Conservation (phyloP, 148 eudicot genomes). For the Vaccinium darrowii region DNA sequence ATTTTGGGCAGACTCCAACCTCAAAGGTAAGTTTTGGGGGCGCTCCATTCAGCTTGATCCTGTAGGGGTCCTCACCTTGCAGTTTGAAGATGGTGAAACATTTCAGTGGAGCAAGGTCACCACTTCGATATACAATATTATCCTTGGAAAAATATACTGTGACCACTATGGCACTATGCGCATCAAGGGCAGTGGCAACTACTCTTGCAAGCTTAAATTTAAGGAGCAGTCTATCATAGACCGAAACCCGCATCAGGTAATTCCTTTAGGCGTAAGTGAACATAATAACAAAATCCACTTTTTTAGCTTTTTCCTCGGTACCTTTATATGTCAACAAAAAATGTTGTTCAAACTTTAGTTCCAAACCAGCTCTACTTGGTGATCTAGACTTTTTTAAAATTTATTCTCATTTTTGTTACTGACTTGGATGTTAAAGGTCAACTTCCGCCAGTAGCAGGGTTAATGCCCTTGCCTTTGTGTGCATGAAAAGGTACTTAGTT, state of each 20-base stretch:
- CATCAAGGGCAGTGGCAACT: constrained; percentile 85
- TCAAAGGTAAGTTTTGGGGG: constrained; percentile 96
- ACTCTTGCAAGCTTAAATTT: constrained; percentile 92
- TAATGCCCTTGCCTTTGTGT: background rate
- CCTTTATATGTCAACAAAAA: background rate
- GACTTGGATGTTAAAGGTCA: background rate
- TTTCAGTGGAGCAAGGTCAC: constrained; percentile 98
- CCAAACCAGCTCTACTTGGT: background rate
- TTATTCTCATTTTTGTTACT: background rate
- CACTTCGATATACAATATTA: constrained; percentile 91
- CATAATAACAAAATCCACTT: background rate
- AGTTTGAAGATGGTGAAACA: constrained; percentile 89
- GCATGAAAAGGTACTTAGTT: background rate
- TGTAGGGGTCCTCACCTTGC: constrained; percentile 74
- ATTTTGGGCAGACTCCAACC: constrained; percentile 95
- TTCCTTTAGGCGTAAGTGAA: background rate
- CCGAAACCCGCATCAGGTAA: constrained; percentile 93
- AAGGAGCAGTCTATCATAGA: constrained; percentile 96
- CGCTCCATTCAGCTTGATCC: constrained; percentile 95
- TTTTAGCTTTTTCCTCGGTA: background rate
- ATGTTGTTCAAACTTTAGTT: background rate
- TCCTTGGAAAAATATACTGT: constrained; percentile 91
- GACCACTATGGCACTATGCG: constrained; percentile 98
- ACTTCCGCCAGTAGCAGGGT: background rate
- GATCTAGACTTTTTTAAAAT: background rate